Evolutionary conservation across 176 grass and related monocot species (phyloP).

Genomic region (Oryza australiensis): DNA sequence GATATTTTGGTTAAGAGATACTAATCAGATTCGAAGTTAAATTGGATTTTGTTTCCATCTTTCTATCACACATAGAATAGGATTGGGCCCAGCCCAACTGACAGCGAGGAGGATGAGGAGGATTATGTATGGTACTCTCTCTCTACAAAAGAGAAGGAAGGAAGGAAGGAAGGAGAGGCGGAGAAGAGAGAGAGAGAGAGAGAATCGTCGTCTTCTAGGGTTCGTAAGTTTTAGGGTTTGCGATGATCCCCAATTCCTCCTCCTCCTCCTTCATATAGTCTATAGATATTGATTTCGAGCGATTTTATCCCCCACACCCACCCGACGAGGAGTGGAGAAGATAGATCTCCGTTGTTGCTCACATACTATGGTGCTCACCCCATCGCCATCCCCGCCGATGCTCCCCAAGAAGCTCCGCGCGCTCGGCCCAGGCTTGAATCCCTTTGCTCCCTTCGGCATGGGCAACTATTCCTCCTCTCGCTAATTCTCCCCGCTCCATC

Average conservation of each 20-base stretch:
- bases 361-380: conserved; percentile 60
- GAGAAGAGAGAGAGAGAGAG: too few relatives aligned
- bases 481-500: conserved; percentile 29
- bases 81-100: too few relatives aligned
- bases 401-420: conserved; percentile 66
- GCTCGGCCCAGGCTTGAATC: conserved; percentile 93
- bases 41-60: too few relatives aligned
- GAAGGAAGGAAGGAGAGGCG: neutral
- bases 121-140: too few relatives aligned
- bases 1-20: too few relatives aligned
- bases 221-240: neutral
- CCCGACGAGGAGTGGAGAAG: too few relatives aligned
- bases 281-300: neutral
- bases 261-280: neutral
- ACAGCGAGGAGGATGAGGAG: too few relatives aligned
- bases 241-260: conserved; percentile 50
- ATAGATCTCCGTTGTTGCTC: too few relatives aligned
- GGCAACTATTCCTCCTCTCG: conserved; percentile 76
- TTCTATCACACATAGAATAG: too few relatives aligned
- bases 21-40: too few relatives aligned
- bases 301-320: neutral
- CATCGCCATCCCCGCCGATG: conserved; percentile 38
- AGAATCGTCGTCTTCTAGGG: too few relatives aligned
- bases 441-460: conserved; percentile 86
- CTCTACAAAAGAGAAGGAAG: neutral